phyloP scores from a whole-genome alignment of 768 basidiomycete genomes.

The Boletus rubropictus region DNA sequence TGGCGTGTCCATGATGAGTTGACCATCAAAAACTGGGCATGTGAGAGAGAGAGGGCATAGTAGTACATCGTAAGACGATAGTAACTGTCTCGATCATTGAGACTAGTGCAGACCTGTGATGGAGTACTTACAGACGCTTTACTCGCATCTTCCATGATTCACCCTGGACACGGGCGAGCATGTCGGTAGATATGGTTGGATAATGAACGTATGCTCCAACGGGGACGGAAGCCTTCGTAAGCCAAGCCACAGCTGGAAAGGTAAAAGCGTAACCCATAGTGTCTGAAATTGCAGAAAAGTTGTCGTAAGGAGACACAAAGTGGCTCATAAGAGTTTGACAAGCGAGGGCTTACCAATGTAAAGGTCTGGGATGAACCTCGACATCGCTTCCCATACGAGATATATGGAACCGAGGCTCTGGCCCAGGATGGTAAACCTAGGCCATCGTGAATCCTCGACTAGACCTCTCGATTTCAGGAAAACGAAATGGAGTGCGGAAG shows the following conservation, averaged over 20 bases:
- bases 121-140: constrained; percentile 24
- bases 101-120: neutral
- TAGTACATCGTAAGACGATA: constrained; percentile 83
- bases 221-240: constrained; percentile 52
- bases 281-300: constrained; percentile 44
- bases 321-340: neutral
- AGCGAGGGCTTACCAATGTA: constrained; percentile 64
- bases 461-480: constrained; percentile 64
- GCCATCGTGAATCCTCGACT: constrained; percentile 81
- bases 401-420: constrained; percentile 87
- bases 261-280: constrained; percentile 99
- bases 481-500: constrained; percentile 70
- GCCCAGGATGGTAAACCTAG: constrained; percentile 84
- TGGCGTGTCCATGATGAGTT: constrained; percentile 93
- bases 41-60: constrained; percentile 70
- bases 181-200: constrained; percentile 91
- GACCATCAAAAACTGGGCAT: constrained; percentile 78
- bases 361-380: constrained; percentile 75
- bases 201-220: constrained; percentile 94
- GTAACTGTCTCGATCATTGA: constrained; percentile 47
- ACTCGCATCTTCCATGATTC: constrained; percentile 24
- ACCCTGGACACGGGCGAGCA: constrained; percentile 70
- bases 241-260: constrained; percentile 64
- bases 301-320: constrained; percentile 5
- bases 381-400: constrained; percentile 79